Conservation (phyloP, 495 filamentous ascomycete genomes). For the Astrothelium subdiscretum region DNA sequence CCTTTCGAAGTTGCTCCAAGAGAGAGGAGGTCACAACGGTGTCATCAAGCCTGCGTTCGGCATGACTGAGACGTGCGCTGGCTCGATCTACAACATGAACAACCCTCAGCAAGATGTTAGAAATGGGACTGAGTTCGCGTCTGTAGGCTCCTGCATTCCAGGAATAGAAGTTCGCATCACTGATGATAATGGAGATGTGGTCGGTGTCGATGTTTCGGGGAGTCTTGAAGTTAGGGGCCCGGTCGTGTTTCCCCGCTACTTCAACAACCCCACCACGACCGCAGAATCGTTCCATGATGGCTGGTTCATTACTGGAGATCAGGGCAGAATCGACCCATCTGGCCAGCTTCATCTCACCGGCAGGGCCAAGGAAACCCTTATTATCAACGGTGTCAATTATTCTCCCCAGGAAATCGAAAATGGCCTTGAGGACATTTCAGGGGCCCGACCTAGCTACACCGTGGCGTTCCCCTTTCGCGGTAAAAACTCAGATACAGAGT, state of each 20-base stretch:
- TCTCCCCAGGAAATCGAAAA: neutral
- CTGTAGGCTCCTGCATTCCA: neutral
- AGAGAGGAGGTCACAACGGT: neutral
- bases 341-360: neutral
- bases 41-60: neutral
- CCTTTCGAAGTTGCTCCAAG: neutral
- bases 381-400: neutral
- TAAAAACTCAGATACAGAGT: neutral
- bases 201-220: neutral
- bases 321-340: neutral
- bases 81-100: neutral
- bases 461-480: neutral
- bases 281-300: neutral
- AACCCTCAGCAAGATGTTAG: neutral
- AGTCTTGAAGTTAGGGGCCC: neutral
- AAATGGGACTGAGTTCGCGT: neutral
- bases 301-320: neutral
- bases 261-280: neutral
- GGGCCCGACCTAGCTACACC: neutral
- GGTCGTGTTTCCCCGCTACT: neutral
- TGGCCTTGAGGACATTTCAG: neutral
- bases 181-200: neutral
- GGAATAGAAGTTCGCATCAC: neutral
- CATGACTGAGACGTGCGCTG: neutral
- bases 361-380: neutral